phyloP scores from a whole-genome alignment of 208 protist species.

The Leishmania mexicana region DNA sequence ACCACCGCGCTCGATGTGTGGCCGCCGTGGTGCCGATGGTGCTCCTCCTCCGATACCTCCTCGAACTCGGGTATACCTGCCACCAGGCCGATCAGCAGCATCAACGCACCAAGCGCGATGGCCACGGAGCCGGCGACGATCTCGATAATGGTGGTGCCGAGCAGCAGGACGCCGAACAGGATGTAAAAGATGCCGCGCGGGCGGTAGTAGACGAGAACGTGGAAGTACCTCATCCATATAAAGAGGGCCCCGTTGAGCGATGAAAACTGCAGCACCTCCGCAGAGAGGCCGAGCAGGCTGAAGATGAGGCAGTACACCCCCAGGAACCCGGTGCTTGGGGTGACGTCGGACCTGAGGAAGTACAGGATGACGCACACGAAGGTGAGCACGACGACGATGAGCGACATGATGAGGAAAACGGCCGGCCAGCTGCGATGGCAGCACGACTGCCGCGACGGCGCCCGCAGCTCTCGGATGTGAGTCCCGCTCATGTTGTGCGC shows the following conservation, averaged over 20 bases:
- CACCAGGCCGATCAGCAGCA: constrained; percentile 58
- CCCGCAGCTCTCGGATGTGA: constrained; percentile 10
- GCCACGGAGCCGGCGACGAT: constrained; percentile 48
- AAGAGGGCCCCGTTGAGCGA: constrained; percentile 56
- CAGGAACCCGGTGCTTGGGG: constrained; percentile 29
- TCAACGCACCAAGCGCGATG: constrained; percentile 56
- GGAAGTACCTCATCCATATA: constrained; percentile 70
- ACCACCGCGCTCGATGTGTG: background rate
- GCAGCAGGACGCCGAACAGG: constrained; percentile 66
- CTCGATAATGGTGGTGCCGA: constrained; percentile 39
- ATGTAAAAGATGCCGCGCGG: constrained; percentile 74
- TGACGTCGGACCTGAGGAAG: constrained; percentile 37
- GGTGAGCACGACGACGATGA: constrained; percentile 36
- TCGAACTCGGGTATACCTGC: constrained; percentile 58
- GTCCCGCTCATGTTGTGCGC: constrained; percentile 6
- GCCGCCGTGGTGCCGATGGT: constrained; percentile 27
- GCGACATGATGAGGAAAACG: constrained; percentile 48
- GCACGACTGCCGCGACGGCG: constrained; percentile 21
- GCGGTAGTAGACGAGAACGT: constrained; percentile 74
- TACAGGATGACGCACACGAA: constrained; percentile 47
- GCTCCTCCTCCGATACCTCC: constrained; percentile 52
- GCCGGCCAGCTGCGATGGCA: constrained; percentile 53
- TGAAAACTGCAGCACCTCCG: constrained; percentile 71
- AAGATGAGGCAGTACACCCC: constrained; percentile 76
- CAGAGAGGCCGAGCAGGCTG: constrained; percentile 59